Evolutionary conservation across 805 yeast genomes (phyloP), one percentile per base, ranked within the genome.

Genomic region (Yamadazyma akitaensis): DNA sequence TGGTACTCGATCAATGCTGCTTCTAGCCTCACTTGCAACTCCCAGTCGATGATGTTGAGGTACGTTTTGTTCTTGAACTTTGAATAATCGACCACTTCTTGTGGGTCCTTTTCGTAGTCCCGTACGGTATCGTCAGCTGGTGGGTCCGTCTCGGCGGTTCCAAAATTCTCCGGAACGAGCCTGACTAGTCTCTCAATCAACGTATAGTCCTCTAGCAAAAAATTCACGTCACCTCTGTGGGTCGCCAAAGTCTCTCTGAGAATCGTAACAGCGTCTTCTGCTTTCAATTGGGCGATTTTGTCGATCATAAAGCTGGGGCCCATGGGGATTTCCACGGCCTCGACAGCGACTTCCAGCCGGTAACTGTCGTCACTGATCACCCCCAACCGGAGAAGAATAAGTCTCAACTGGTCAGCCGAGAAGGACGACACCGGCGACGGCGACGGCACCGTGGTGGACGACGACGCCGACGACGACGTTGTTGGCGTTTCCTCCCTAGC

Each of bases 1-100:
- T 67, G 70, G 51, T 50, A 70, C 18, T 63, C 66, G 35, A 71
- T 61, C 43, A 71, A 54, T 0, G 66, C 62, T 1, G 76, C 75
- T 48, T 71, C 75, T 14, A 67, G 43, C 43, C 63, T 54, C 9
- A 61, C 59, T 46, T 68, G 72, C 42, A 69, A 53, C 4, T 56
- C 53, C 72, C 73, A 68, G 50, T 68, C 72, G 3, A 54, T 48
- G 6, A 61, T 51, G 25, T 53, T 50, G 26, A 62, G 51, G 40
- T 63, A 63, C 16, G 60, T 44, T 40, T 61, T 58, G 36, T 57
- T 52, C 40, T 53, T 53, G 37, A 47, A 47, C 13, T 38, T 41
- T 2, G 42, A 21, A 25, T 46, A 44, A n/a, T 51, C 55, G n/a
- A 26, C n/a, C 12, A 17, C 28, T 3, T 40, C 37, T 19, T 37